phyloP scores from a whole-genome alignment of 139 green algal species.

The Zygnema cylindricum region DNA sequence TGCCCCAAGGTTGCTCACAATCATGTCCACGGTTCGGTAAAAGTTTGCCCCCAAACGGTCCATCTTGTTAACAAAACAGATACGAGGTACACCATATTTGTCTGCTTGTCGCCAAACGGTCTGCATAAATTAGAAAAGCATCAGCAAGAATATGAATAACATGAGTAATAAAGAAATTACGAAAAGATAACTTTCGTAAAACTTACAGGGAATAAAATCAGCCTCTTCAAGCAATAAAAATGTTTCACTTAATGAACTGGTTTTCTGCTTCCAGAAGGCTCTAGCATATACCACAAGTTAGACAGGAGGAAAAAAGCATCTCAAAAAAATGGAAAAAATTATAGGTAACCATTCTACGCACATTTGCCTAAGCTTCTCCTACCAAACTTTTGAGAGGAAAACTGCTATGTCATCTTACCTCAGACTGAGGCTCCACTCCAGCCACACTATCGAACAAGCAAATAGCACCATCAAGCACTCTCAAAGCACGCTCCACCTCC shows the following conservation, averaged over 20 bases:
- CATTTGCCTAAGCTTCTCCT: too few species aligned
- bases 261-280: too few species aligned
- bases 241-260: too few species aligned
- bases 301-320: too few species aligned
- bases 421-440: constrained; percentile 96
- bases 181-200: too few species aligned
- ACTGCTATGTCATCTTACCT: constrained; percentile 5
- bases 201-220: too few species aligned
- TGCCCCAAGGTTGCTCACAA: constrained; percentile 86
- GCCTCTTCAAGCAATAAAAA: too few species aligned
- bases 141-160: not conserved
- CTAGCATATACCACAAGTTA: too few species aligned
- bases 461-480: constrained; percentile 97
- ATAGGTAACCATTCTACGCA: too few species aligned
- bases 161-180: not conserved
- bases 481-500: constrained; percentile 96
- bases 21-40: constrained; percentile 80
- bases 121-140: not conserved
- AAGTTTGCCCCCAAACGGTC: constrained; percentile 98
- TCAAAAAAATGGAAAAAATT: too few species aligned
- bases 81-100: constrained; percentile 94
- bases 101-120: constrained; percentile 98
- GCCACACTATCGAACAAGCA: constrained; percentile 94
- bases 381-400: too few species aligned
- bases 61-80: constrained; percentile 99